These are phyloP conservation scores for Blastobotrys arbuscula DNA, from an alignment of 1,139 yeast genomes.

Conservation along the genomic window DNA sequence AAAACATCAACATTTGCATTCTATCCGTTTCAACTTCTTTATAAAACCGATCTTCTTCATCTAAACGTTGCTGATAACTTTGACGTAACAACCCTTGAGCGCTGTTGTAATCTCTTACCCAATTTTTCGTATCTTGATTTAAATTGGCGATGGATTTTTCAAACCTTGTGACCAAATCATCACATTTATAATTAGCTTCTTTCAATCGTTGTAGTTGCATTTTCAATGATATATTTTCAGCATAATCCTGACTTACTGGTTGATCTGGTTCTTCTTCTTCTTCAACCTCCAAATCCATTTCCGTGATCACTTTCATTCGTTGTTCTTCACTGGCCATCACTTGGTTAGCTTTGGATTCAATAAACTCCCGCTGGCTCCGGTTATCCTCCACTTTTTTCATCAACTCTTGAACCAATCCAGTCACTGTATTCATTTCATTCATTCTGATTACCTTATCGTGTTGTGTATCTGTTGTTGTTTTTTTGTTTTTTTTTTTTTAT, in stretches of 20 bases:
- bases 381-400: slow-evolving; percentile 16
- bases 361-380: slow-evolving; percentile 15
- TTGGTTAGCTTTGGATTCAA: slow-evolving; percentile 16
- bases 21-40: slow-evolving; percentile 18
- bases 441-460: not conserved
- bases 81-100: slow-evolving; percentile 20
- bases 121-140: slow-evolving; percentile 18
- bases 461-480: not conserved
- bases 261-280: slow-evolving; percentile 13
- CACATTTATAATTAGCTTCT: slow-evolving; percentile 22
- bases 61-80: slow-evolving; percentile 23
- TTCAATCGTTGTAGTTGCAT: slow-evolving; percentile 26
- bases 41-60: slow-evolving; percentile 20
- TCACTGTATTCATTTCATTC: slow-evolving; percentile 12
- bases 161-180: slow-evolving; percentile 22
- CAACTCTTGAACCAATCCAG: slow-evolving; percentile 21
- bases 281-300: slow-evolving; percentile 5
- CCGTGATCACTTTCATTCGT: slow-evolving; percentile 15
- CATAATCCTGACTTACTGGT: not conserved
- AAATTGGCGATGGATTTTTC: slow-evolving; percentile 22
- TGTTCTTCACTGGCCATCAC: slow-evolving; percentile 19
- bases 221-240: slow-evolving; percentile 24
- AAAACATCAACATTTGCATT: slow-evolving; percentile 18
- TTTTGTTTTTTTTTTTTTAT: not conserved
- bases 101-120: slow-evolving; percentile 20